Base-by-base conservation (phyloP, 176 grass and related monocot species). In the Triticum urartu region DNA sequence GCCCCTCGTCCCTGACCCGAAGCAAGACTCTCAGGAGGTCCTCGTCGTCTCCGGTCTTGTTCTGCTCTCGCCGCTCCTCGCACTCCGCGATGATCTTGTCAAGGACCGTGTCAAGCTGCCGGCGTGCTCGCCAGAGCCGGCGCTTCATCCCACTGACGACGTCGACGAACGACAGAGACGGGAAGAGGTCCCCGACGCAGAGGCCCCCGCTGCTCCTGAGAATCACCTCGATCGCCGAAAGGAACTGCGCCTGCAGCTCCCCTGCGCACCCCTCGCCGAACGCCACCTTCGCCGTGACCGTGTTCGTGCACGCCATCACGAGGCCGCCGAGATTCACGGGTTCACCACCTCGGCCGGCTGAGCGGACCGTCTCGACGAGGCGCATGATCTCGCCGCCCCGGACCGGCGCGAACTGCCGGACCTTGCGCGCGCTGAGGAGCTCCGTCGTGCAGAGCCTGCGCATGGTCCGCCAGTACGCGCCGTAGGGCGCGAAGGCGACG, bases 1-100 rank as follows among this genome's bases (percentile, higher is more conserved):
- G 48, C 14, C 66, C 39, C 6, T 83, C n/a, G 4, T 86, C 88
- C n/a, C 67, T 74, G 3, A 68, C 54, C 58, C 76, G 90, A 4
- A 90, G 71, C 4, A 93, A 15, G 32, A 90, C 84, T 20, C 76
- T 66, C 1, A 93, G 8, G 1, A 92, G 40, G 45, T 87, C 73
- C 42, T 43, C 10, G 6, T 84, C 52, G 5, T 50, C 34, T 21
- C 40, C 6, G 13, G 13, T 11, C 9, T 13, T 38, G 45, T 54
- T 65, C 28, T 10, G 7, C 39, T 40, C 60, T 9, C 11, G 28
- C 5, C 45, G 47, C 10, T 6, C 14, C 65, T 86, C 50, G 8
- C 33, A 68, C n/a, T 79, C 64, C 0, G 22, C 3, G 13, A 90
- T 56, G 14, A 79, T 58, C 8, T 43, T 4, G 7, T 83, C 18